Base-by-base conservation (phyloP, 306 rosid genomes). In the Rosa chinensis region DNA sequence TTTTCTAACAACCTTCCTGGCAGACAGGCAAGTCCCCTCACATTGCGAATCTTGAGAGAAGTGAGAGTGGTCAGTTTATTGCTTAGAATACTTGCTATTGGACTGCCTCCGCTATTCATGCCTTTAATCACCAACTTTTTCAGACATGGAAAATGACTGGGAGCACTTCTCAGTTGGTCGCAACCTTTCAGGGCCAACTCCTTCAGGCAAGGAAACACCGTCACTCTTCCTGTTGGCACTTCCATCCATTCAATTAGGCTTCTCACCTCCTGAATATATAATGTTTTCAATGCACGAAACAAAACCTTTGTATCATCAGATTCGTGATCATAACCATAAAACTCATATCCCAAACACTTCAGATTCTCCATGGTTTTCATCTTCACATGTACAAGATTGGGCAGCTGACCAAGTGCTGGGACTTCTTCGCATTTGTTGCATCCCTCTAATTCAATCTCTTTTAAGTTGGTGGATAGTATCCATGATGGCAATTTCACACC, bases 401-500 rank as follows among this genome's bases (percentile, higher is more conserved):
- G 76, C 6, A 72, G n/a, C 23, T 35, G 44, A 4, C 76, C 76
- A 6, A 72, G 62, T 17, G 13, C 1, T 16, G 76, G 76, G 62
- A 72, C 44, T 49, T 13, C 44, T 28, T 71, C 45, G 5, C 76
- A 49, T 4, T 32, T 39, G 13, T 1, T 8, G 44, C 76, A 72
- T 2, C 10, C 4, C 1, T 6, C 1, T 17, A 72, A 50, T 18
- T 1, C 25, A 72, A 72, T 32, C 62, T 49, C 44, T 32, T 28
- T 50, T 25, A 72, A 72, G 16, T 58, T 58, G 20, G 32, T 49
- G 9, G 11, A 3, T 32, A n/a, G 62, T 4, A 18, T 0, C 76
- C 76, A 72, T 49, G 76, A 72, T 5, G 76, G 45, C 5, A 72
- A 32, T 16, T 49, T 72, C 8, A 7, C 8, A 72, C 76, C 62